Conservation (phyloP, 2,329 filamentous ascomycete genomes). For the Hysterium pulicare region DNA sequence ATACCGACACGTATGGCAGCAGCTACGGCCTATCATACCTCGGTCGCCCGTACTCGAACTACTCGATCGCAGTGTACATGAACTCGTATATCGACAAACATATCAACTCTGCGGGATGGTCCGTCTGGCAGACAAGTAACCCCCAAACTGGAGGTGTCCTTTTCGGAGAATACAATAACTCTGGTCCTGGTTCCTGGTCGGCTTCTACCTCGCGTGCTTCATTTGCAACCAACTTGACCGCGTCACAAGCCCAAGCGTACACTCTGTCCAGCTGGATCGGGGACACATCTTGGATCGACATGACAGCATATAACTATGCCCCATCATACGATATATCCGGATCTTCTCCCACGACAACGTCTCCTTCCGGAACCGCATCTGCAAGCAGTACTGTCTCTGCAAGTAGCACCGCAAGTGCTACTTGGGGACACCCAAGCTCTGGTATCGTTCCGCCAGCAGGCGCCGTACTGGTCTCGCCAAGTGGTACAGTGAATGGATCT, state of each 20-base stretch:
- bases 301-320: constrained; percentile 37
- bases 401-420: no score
- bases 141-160: constrained; percentile 35
- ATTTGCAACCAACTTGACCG: constrained; percentile 37
- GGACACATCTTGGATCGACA: constrained; percentile 43
- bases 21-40: constrained; percentile 38
- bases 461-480: no score
- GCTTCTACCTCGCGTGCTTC: constrained; percentile 28
- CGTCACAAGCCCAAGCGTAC: constrained; percentile 34
- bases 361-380: no score
- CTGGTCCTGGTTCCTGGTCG: constrained; percentile 31
- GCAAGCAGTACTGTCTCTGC: no score
- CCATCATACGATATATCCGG: constrained; percentile 41
- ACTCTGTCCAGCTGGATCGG: constrained; percentile 39
- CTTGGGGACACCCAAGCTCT: no score
- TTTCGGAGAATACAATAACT: constrained; percentile 35
- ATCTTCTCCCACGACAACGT: no score
- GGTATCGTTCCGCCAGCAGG: no score
- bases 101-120: constrained; percentile 32
- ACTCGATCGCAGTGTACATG: constrained; percentile 33
- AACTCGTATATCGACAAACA: constrained; percentile 36
- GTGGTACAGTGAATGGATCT: no score
- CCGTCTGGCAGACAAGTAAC: constrained; percentile 28
- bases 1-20: constrained; percentile 30
- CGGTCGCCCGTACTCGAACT: constrained; percentile 44